phyloP scores from a whole-genome alignment of 805 yeast species.

The Lipomyces orientalis region DNA sequence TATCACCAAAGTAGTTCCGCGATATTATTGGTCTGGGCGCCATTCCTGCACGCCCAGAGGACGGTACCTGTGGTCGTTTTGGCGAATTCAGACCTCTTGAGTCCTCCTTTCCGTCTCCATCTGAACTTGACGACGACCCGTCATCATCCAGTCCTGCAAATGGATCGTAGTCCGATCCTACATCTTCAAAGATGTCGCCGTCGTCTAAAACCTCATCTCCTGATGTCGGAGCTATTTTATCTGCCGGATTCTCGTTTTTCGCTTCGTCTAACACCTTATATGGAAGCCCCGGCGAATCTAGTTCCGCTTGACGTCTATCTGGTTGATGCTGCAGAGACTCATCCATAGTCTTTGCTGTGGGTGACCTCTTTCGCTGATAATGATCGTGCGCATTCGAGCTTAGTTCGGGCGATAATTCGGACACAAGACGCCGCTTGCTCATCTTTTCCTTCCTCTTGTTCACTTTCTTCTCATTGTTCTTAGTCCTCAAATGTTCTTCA shows the following conservation, averaged over 20 bases:
- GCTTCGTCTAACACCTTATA: not conserved
- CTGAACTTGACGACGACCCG: not conserved
- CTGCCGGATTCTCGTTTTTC: not conserved
- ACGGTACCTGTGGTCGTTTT: not conserved
- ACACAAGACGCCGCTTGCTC: not conserved
- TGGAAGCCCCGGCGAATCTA: not conserved
- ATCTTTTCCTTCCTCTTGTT: slow-evolving; percentile 5
- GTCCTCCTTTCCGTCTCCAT: slow-evolving; percentile 11
- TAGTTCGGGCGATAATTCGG: not conserved
- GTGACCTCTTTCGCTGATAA: not conserved
- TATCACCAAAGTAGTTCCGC: slow-evolving; percentile 17
- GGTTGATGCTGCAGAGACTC: not conserved
- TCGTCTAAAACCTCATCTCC: slow-evolving; percentile 4
- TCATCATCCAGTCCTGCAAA: slow-evolving; percentile 28
- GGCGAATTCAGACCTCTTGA: not conserved
- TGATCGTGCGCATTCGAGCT: not conserved
- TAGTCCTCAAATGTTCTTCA: not conserved
- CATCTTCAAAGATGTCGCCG: slow-evolving; percentile 36
- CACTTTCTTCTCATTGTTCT: not conserved
- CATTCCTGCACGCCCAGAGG: not conserved
- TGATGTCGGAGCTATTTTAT: not conserved
- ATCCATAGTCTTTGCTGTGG: not conserved
- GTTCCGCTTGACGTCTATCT: not conserved
- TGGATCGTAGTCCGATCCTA: slow-evolving; percentile 36
- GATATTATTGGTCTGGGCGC: not conserved